Base-by-base conservation (phyloP, 768 basidiomycete species). In the Hortiboletus campestris region DNA sequence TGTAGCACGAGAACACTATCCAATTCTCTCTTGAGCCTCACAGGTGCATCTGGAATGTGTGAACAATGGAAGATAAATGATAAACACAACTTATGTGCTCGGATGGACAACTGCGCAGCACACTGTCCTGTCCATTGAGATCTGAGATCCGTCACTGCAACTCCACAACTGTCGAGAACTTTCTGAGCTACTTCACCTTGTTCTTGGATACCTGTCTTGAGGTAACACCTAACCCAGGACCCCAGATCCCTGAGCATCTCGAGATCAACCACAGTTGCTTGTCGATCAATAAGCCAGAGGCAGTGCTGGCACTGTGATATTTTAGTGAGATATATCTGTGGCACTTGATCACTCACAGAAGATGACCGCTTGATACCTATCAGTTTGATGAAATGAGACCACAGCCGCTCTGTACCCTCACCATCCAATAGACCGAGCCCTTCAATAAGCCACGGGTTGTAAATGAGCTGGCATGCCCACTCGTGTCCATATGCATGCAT, bases 301-400 rank as follows among this genome's bases (percentile, higher is more conserved):
- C 36, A 17, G 35, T 25, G 17, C n/a, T 49, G 34, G 2, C 25
- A 4, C 48, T 49, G 36, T 9, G 9, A 16, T 36, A 49, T n/a
- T 25, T 20, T 36, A 25, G 22, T 38, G 14, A 38, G 17, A 6
- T 39, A n/a, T n/a, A n/a, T n/a, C 5, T n/a, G 25, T n/a, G 25
- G 17, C 38, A 19, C 16, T 10, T 12, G 0, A 17, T 10, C 17
- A 66, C 69, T 25, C 60, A 78, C 77, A 12, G 63, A 67, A 8
- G 69, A 75, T 0, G 57, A 49, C 13, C 73, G 59, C 0, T 69
- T 64, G 22, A 75, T 62, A 0, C 65, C 62, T 29, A 79, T 77
- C 1, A 79, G 55, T 28, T 68, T 68, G 31, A 69, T 43, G 16
- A 75, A 47, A 0, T 44, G 29, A 0, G 72, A 73, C 76, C 76